A percentile compares a stretch with the other conserved stretches of the same genome.
Evolutionary conservation across 768 basidiomycete genomes (phyloP).

Genomic region (Hirschioporus abietinus): DNA sequence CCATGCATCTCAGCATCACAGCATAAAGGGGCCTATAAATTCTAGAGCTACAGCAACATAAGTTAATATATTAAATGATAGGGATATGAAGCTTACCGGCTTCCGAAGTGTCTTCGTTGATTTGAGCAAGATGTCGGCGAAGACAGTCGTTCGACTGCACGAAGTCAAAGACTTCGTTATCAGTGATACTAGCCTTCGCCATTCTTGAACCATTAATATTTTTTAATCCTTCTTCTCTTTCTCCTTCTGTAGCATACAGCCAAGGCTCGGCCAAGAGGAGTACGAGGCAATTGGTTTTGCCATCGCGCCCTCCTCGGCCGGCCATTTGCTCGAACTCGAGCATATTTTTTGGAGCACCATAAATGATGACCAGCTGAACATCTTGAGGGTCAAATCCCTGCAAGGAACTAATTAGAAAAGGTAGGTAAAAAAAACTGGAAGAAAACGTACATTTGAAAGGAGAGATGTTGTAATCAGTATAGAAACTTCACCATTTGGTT

Average conservation of each 20-base stretch:
- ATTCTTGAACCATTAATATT: not conserved
- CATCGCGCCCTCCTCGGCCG: not conserved
- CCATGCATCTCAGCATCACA: not conserved
- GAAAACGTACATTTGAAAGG: not conserved
- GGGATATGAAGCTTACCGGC: not conserved
- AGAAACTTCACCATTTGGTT: not conserved
- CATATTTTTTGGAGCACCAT: not conserved
- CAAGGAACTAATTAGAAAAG: not conserved
- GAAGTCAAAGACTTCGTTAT: not conserved
- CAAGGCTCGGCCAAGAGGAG: not conserved
- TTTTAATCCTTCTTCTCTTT: not conserved
- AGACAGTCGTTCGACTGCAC: not conserved
- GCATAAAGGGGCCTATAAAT: not conserved
- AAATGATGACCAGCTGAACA: not conserved
- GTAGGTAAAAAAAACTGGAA: slow-evolving; percentile 1
- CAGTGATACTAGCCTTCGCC: not conserved
- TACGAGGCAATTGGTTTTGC: not conserved
- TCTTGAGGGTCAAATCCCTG: not conserved
- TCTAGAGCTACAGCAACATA: not conserved
- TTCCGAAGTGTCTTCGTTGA: not conserved
- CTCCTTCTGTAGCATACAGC: not conserved
- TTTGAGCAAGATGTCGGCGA: not conserved
- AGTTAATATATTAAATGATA: not conserved
- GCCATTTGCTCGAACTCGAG: not conserved
- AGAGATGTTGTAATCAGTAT: not conserved